Conservation (phyloP, 257 asterid species). For the Salvia splendens region DNA sequence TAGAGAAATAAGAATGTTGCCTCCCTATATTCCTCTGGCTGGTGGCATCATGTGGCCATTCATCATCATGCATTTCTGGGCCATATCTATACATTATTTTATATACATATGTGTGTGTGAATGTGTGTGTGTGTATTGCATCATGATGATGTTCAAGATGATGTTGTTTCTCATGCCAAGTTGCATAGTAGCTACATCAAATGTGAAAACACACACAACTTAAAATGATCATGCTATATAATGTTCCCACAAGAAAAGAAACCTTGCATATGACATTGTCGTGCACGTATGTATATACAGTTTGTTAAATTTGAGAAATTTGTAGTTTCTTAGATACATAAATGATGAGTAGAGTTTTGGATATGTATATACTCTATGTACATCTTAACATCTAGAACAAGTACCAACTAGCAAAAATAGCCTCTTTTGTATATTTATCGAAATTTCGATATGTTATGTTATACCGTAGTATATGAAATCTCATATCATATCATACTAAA, state of each 20-base stretch:
- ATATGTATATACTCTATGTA: no score
- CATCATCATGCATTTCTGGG: conserved; percentile 39
- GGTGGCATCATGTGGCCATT: conserved; percentile 40
- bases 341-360: no score
- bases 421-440: no score
- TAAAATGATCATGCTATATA: neutral
- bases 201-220: conserved; percentile 28
- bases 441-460: no score
- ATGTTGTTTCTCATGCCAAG: conserved; percentile 59
- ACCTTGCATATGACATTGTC: neutral
- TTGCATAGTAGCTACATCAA: conserved; percentile 31
- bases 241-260: neutral
- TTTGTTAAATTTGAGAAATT: no score
- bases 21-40: conserved; percentile 30
- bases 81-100: neutral
- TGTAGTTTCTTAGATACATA: no score
- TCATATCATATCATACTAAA: no score
- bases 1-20: conserved; percentile 36
- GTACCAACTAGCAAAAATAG: no score
- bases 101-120: no score
- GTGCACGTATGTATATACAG: neutral
- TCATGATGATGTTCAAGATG: conserved; percentile 60
- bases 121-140: conserved; percentile 32
- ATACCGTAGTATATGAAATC: no score
- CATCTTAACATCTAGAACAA: no score